phyloP scores from a whole-genome alignment of 1,139 yeast genomes.

The Candida tropicalis region DNA sequence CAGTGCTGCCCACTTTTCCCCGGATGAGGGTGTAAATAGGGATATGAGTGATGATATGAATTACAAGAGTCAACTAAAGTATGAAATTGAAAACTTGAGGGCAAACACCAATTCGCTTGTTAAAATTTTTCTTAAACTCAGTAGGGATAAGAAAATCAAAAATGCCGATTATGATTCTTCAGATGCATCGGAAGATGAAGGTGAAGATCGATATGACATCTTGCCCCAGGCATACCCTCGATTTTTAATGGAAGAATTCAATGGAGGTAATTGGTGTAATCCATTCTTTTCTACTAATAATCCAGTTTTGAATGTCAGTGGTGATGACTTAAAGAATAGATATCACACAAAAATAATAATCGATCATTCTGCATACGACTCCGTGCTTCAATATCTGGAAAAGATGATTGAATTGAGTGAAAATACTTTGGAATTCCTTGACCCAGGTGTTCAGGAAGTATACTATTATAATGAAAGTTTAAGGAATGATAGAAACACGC shows the following conservation, averaged over 20 bases:
- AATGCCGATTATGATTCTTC: slow-evolving; percentile 43
- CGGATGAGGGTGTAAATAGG: neutral
- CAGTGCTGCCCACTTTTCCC: neutral
- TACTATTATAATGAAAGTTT: slow-evolving; percentile 40
- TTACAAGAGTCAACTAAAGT: slow-evolving; percentile 40
- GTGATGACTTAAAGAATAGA: slow-evolving; percentile 46
- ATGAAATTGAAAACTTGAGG: slow-evolving; percentile 38
- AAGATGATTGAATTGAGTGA: slow-evolving; percentile 42
- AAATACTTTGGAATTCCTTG: slow-evolving; percentile 44
- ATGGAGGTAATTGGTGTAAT: slow-evolving; percentile 76
- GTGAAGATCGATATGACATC: slow-evolving; percentile 38
- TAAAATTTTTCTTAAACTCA: slow-evolving; percentile 32
- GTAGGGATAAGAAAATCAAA: slow-evolving; percentile 36
- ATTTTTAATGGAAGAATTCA: slow-evolving; percentile 61
- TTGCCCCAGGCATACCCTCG: slow-evolving; percentile 73
- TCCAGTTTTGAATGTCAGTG: slow-evolving; percentile 44
- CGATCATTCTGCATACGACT: slow-evolving; percentile 50
- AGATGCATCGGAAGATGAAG: slow-evolving; percentile 39
- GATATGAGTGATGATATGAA: slow-evolving; percentile 17
- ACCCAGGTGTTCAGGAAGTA: slow-evolving; percentile 35
- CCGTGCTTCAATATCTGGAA: slow-evolving; percentile 35
- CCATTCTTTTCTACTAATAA: slow-evolving; percentile 56
- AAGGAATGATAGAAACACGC: slow-evolving; percentile 54
- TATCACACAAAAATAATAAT: slow-evolving; percentile 51
- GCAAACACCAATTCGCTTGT: slow-evolving; percentile 32